Conservation (phyloP, 352 stramenopile species). For the Poterioochromonas sp. region DNA sequence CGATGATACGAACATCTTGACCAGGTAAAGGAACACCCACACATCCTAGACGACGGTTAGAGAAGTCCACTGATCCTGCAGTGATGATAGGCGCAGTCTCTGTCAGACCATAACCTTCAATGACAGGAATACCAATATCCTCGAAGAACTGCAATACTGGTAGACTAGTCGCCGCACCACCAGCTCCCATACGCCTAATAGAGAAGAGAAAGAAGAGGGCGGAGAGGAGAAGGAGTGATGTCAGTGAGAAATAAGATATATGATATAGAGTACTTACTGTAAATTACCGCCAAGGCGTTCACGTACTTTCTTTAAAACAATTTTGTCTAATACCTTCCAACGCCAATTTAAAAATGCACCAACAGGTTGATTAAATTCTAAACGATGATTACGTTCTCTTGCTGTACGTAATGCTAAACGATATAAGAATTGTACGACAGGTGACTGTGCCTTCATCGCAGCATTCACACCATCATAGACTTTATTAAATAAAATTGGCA, state of each 20-base stretch:
- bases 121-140: slow-evolving; percentile 57
- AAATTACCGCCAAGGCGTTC: slow-evolving; percentile 44
- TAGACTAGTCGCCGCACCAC: slow-evolving; percentile 59
- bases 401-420: slow-evolving; percentile 35
- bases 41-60: background rate
- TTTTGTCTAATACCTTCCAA: slow-evolving; percentile 43
- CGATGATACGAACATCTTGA: background rate
- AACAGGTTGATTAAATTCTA: slow-evolving; percentile 31
- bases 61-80: background rate
- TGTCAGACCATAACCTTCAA: slow-evolving; percentile 58
- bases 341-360: slow-evolving; percentile 34
- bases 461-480: slow-evolving; percentile 44
- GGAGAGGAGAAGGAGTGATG: too few species aligned
- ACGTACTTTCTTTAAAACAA: slow-evolving; percentile 59
- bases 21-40: background rate
- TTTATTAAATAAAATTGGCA: slow-evolving; percentile 65
- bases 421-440: slow-evolving; percentile 40
- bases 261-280: slow-evolving; percentile 31
- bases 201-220: background rate
- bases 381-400: slow-evolving; percentile 34
- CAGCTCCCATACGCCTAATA: slow-evolving; percentile 48
- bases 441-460: slow-evolving; percentile 37
- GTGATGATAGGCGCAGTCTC: slow-evolving; percentile 43
- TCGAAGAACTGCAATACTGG: slow-evolving; percentile 52
- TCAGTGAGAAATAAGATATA: background rate